These are phyloP conservation scores for Hericium rajendrae DNA, from an alignment of 768 basidiomycete species.

Conservation along the genomic window DNA sequence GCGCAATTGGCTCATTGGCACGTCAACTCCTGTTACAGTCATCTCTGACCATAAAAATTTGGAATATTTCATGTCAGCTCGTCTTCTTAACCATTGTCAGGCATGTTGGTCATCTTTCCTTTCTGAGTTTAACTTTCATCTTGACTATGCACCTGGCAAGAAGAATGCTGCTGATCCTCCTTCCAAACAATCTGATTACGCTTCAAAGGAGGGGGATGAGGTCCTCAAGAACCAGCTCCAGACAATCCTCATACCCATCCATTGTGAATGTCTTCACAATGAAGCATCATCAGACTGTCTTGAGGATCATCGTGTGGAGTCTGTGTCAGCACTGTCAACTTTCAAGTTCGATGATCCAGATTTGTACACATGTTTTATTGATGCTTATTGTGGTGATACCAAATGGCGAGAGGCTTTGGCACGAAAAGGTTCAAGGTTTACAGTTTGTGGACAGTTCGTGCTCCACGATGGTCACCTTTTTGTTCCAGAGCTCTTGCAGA, in stretches of 20 bases:
- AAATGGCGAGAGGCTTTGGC: slow-evolving; percentile 15
- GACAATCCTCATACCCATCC: slow-evolving; percentile 4
- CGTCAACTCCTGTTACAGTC: slow-evolving; percentile 14
- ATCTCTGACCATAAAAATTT: slow-evolving; percentile 27
- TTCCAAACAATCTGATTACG: slow-evolving; percentile 17
- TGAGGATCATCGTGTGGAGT: too few relatives aligned
- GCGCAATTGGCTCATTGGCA: slow-evolving; percentile 22
- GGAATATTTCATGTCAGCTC: slow-evolving; percentile 30
- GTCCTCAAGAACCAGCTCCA: slow-evolving; percentile 6
- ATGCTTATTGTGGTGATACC: slow-evolving; percentile 3
- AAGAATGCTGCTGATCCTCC: slow-evolving; percentile 16
- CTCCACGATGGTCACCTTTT: slow-evolving; percentile 20
- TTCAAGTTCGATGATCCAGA: slow-evolving; percentile 15
- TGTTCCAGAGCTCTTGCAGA: slow-evolving; percentile 24
- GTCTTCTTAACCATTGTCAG: slow-evolving; percentile 32
- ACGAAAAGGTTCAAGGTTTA: slow-evolving; percentile 8
- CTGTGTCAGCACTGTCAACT: slow-evolving; percentile 10
- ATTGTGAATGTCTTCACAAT: slow-evolving; percentile 4
- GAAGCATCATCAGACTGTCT: background rate
- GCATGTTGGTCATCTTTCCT: slow-evolving; percentile 31
- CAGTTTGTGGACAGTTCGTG: slow-evolving; percentile 10
- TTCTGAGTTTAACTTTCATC: slow-evolving; percentile 24
- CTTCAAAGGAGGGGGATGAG: slow-evolving; percentile 17
- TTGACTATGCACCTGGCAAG: slow-evolving; percentile 23
- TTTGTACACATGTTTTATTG: slow-evolving; percentile 14